phyloP scores from a whole-genome alignment of 2,329 filamentous ascomycete genomes.

The Sporothrix curviconia region DNA sequence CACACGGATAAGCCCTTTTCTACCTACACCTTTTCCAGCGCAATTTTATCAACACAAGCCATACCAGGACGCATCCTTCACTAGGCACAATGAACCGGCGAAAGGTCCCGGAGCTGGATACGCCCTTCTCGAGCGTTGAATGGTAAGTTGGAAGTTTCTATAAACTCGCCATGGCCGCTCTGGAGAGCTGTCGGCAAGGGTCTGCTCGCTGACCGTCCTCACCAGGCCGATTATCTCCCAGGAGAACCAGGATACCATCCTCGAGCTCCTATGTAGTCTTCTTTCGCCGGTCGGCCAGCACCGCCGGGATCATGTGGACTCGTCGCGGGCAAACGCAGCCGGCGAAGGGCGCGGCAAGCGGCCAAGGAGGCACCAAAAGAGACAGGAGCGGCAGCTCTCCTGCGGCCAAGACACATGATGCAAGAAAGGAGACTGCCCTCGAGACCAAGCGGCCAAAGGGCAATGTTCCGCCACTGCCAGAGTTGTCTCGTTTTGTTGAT shows the following conservation, averaged over 20 bases:
- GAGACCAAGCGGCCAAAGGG: not conserved
- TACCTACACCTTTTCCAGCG: not conserved
- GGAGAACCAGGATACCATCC: conserved; percentile 55
- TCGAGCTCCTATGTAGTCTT: conserved; percentile 58
- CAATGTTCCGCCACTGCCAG: conserved; percentile 37
- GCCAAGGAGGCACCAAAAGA: conserved; percentile 25
- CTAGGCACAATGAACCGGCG: conserved; percentile 43
- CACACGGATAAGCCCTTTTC: no score
- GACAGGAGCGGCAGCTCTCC: conserved; percentile 2
- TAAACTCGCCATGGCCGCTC: no score
- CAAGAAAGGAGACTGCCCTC: not conserved
- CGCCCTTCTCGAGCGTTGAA: conserved; percentile 53
- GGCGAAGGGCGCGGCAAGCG: conserved; percentile 39
- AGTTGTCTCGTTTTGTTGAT: conserved; percentile 51
- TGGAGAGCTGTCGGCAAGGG: not conserved
- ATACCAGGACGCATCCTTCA: not conserved
- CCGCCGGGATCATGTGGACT: conserved; percentile 44
- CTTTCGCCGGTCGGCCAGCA: conserved; percentile 58
- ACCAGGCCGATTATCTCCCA: conserved; percentile 53
- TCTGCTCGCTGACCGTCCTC: not conserved
- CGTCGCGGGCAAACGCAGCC: conserved; percentile 55
- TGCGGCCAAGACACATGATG: not conserved
- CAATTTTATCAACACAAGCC: no score
- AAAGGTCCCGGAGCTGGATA: conserved; percentile 57
- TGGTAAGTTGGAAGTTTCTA: conserved; percentile 41